Percentiles rank a stretch among this genome's conserved stretches.
Conservation (phyloP, 495 filamentous ascomycete species). For the Neurospora sp. region DNA sequence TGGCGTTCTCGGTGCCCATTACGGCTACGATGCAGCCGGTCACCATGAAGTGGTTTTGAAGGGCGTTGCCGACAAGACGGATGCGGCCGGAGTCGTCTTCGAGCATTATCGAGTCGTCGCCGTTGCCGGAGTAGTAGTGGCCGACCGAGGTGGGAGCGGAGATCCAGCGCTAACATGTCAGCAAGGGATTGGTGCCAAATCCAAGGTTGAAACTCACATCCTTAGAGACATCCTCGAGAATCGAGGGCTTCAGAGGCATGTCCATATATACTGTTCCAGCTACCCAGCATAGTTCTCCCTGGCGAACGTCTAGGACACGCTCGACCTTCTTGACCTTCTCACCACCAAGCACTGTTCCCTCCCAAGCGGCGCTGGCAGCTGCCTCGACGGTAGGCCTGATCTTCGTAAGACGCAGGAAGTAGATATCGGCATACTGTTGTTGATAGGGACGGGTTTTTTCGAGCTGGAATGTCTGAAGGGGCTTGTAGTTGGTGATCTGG, state of each 20-base stretch:
- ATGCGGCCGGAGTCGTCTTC: slow-evolving; percentile 96
- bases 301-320: slow-evolving; percentile 86
- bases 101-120: slow-evolving; percentile 63
- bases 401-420: slow-evolving; percentile 81
- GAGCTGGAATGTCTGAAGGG: slow-evolving; percentile 61
- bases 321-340: slow-evolving; percentile 68
- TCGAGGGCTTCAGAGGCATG: slow-evolving; percentile 92
- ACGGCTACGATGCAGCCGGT: slow-evolving; percentile 88
- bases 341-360: slow-evolving; percentile 64
- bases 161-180: slow-evolving; percentile 61
- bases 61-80: slow-evolving; percentile 56
- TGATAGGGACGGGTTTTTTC: slow-evolving; percentile 68
- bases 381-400: slow-evolving; percentile 77
- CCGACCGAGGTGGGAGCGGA: slow-evolving; percentile 67
- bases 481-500: slow-evolving; percentile 56
- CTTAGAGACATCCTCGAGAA: slow-evolving; percentile 88
- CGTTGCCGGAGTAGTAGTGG: slow-evolving; percentile 59
- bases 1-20: slow-evolving; percentile 81
- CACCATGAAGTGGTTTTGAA: slow-evolving; percentile 60
- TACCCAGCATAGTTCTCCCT: slow-evolving; percentile 94
- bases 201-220: slow-evolving; percentile 51
- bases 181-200: background rate
- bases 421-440: slow-evolving; percentile 96
- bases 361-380: slow-evolving; percentile 66
- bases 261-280: slow-evolving; percentile 93